Base-by-base conservation (phyloP, 495 filamentous ascomycete species). In the Parachaetomium inaequale region DNA sequence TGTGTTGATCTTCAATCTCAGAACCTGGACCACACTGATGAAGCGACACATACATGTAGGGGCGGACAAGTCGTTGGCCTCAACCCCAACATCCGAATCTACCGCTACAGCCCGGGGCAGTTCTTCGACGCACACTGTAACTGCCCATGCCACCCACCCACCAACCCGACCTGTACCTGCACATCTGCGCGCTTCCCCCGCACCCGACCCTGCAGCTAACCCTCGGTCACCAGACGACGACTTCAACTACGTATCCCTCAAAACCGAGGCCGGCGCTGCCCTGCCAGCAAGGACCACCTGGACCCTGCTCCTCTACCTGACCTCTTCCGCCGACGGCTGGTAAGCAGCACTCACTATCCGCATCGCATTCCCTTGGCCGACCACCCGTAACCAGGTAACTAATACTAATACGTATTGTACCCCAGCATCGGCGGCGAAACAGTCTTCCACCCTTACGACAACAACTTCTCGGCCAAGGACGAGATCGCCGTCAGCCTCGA, bases 301-400 rank as follows among this genome's bases (percentile, higher is more conserved):
- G 92, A 96, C 93, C 0, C 81, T 96, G 7, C 81, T 96, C 1
- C 84, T 96, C 54, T 98, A 97, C 66, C 82, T 98, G 34, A 92
- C 88, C 0, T 88, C 87, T 10, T 88, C 55, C 8, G 55, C 64
- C 19, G 64, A 66, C 19, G 64, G 64, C 55, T 66, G 64, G 61
- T 63, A 50, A 7, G 54, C n/a, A 11, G 5, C 21, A 6, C 34
- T 12, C 32, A 2, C 23, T 4, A 6, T 55, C 4, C 12, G 1
- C 25, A 31, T 31, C 28, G 14, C 7, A 23, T 29, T 17, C 15
- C 2, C 32, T 1, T 36, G 3, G n/a, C 36, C 17, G 23, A 51
- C 14, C 15, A 42, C 5, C 26, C 36, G 8, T 42, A 32, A 63
- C 26, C 11, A 25, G 25, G 12, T 34, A 55, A 58, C 19, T 58